Evolutionary conservation across 148 eudicot genomes (phyloP), one percentile per base, ranked within the genome.

Genomic region (Linanthus parryae): DNA sequence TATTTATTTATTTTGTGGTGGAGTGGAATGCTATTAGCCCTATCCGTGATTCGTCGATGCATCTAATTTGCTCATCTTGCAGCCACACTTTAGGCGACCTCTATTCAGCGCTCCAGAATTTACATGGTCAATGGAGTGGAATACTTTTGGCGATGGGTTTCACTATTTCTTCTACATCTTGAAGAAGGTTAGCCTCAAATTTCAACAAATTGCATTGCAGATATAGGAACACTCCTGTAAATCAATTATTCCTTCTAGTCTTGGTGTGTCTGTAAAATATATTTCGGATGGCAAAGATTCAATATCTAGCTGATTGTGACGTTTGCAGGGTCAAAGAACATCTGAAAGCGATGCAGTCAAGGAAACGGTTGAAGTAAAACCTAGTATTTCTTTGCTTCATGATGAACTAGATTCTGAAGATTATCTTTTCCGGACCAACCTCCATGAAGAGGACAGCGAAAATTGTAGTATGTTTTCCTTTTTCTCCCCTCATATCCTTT

Each of bases 81-180:
- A 92, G 96, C 96, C 98, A 39, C 98, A 92, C 59, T 92, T 92
- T 48, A 79, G 98, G 71, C 94, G 94, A 15, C 94, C 76, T 0
- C 64, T 92, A 34, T 83, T 86, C 75, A 68, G 61, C 56, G 79
- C 78, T 59, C 77, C 80, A 3, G 71, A 67, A 43, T 92, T 92
- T 58, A 81, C 84, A 28, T 92, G 98, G 98, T 81, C 98, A 5
- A 56, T 84, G 64, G 92, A 84, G 37, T 92, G 82, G 75, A 70
- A 52, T 43, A 92, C 96, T 19, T 92, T 92, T 77, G 98, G 98
- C 7, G 90, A 87, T 55, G 94, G 85, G 69, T 92, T 92, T 65
- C 98, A 92, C 54, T 92, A 84, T 73, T 92, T 87, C 76, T 79
- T 92, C 72, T 92, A 92, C 35, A 68, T 84, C 50, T 50, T 92